Evolutionary conservation across 176 grass and related monocot genomes (phyloP).

Genomic region (Phoenix dactylifera): DNA sequence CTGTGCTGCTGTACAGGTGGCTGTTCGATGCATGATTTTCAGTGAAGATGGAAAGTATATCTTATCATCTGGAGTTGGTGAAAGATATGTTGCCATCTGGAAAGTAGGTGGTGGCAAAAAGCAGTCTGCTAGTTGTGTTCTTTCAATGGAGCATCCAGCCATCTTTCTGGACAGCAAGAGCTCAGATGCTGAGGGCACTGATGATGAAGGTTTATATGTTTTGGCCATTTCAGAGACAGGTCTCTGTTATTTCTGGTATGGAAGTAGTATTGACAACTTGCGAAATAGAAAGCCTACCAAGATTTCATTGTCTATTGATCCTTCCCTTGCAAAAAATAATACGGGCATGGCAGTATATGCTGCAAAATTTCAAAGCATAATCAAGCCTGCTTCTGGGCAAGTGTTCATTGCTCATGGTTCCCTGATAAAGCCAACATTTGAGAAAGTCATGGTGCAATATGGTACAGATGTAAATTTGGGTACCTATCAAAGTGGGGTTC

Average conservation of each 20-base stretch:
- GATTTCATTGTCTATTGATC: slow-evolving; percentile 33
- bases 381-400: slow-evolving; percentile 53
- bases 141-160: slow-evolving; percentile 83
- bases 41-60: slow-evolving; percentile 62
- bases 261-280: slow-evolving; percentile 42
- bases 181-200: slow-evolving; percentile 11
- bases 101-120: slow-evolving; percentile 47
- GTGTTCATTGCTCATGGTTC: slow-evolving; percentile 77
- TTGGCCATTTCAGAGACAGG: slow-evolving; percentile 85
- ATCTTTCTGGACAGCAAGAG: slow-evolving; percentile 69
- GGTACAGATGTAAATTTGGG: slow-evolving; percentile 63
- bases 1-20: slow-evolving; percentile 35
- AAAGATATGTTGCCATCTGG: slow-evolving; percentile 88
- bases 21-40: slow-evolving; percentile 78
- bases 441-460: slow-evolving; percentile 58
- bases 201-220: slow-evolving; percentile 35
- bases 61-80: slow-evolving; percentile 80
- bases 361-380: slow-evolving; percentile 55
- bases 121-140: slow-evolving; percentile 48
- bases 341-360: slow-evolving; percentile 52
- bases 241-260: slow-evolving; percentile 83
- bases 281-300: slow-evolving; percentile 66
- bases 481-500: slow-evolving; percentile 51
- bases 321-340: slow-evolving; percentile 34
- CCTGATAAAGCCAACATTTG: slow-evolving; percentile 77